Evolutionary conservation across 2,329 filamentous ascomycete genomes (phyloP), one percentile per base, ranked within the genome.

Genomic region (Aspergillus carbonarius): DNA sequence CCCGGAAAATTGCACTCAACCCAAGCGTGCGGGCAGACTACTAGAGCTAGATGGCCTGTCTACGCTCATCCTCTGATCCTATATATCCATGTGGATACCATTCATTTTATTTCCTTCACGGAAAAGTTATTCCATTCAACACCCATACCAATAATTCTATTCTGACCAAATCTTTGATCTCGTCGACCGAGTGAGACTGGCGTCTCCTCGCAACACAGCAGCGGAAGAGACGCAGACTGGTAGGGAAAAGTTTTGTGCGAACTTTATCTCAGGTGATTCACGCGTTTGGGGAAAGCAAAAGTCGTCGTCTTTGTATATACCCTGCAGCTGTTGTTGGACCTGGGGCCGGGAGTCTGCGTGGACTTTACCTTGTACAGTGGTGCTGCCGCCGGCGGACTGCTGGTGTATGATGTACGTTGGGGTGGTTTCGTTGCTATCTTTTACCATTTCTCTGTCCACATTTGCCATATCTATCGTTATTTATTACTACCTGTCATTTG

Each of bases 1-100:
- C 72, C 39, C 64, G 67, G 51, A 73, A 74, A 63, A 59, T 75
- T 52, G 72, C 72, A n/a, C 57, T 74, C 17, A 70, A 72, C 58
- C 70, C 72, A n/a, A 65, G 63, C 44, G 59, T 74, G 54, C 72
- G 72, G 34, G 67, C 68, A 27, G 69, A 74, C 18, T 71, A 67
- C 49, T 44, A 71, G 63, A 69, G 66, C 27, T 65, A 62, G 50
- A 15, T 25, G 37, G 8, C 7, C 37, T 34, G 23, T n/a, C 15
- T 32, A 42, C 50, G 27, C 17, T 27, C 32, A 59, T 48, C 20
- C 27, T 15, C 23, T 48, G 25, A 20, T 20, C 47, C 12, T 15
- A 13, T 32, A 48, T 37, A 30, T 17, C 44, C 37, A 20, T 40
- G 37, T 48, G 44, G 44, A 32, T 30, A n/a, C 17, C 55, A 51